Conservation (phyloP, 176 grass and related monocot species). For the Phoenix dactylifera region DNA sequence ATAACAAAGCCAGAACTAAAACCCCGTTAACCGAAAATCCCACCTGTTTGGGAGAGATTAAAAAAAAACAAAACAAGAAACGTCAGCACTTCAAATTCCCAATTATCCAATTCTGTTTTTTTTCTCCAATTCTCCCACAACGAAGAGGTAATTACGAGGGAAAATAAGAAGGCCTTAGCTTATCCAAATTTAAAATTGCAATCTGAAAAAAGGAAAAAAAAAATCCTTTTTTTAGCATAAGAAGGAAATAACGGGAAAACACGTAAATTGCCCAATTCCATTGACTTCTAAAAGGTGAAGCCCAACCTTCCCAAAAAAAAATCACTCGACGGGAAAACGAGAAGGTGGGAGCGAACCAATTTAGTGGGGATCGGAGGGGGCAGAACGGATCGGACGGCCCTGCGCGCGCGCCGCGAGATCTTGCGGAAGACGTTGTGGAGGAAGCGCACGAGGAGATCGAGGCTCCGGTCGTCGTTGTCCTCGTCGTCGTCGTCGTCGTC, state of each 20-base stretch:
- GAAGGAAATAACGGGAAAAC: too few relatives aligned
- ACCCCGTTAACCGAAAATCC: conserved; percentile 93
- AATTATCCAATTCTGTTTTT: too few relatives aligned
- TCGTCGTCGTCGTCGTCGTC: conserved; percentile 38
- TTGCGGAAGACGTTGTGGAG: conserved; percentile 65
- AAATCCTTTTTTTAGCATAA: too few relatives aligned
- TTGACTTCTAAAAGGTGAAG: neutral
- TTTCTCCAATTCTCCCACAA: too few relatives aligned
- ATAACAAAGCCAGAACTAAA: conserved; percentile 61
- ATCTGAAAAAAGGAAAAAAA: too few relatives aligned
- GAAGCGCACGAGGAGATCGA: conserved; percentile 69
- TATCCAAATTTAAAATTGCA: too few relatives aligned
- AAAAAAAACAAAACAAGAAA: too few relatives aligned
- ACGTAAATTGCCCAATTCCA: neutral
- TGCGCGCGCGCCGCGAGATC: conserved; percentile 55
- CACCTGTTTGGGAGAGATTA: conserved; percentile 25
- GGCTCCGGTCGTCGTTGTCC: conserved; percentile 60
- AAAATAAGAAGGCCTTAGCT: too few relatives aligned
- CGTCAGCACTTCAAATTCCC: too few relatives aligned
- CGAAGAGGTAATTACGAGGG: too few relatives aligned
- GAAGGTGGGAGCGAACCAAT: conserved; percentile 35
- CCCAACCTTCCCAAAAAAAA: neutral
- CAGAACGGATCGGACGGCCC: conserved; percentile 71
- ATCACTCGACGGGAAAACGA: neutral
- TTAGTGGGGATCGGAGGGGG: conserved; percentile 79